Percentiles rank a stretch among this genome's conserved stretches.
Evolutionary conservation across 768 basidiomycete species (phyloP).

Genomic region (Mycena vulgaris): DNA sequence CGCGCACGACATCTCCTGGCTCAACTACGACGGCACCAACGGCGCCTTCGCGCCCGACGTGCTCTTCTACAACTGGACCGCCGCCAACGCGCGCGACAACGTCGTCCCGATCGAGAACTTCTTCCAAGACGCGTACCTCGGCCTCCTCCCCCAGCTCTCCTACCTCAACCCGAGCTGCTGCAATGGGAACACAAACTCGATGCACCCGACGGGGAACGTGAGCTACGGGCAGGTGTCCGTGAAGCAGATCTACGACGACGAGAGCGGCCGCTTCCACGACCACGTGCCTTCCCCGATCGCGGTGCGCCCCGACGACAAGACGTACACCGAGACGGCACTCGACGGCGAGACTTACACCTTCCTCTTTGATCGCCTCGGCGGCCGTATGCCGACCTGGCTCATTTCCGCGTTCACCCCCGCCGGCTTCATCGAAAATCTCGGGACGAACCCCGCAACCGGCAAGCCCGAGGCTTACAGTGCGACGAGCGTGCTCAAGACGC

Average conservation of each 20-base stretch:
- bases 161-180: conserved; percentile 48
- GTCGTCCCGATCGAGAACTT: conserved; percentile 44
- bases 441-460: conserved; percentile 41
- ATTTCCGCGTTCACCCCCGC: conserved; percentile 43
- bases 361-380: conserved; percentile 47
- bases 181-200: conserved; percentile 37
- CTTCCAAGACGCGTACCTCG: no score
- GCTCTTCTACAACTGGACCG: conserved; percentile 44
- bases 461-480: conserved; percentile 36
- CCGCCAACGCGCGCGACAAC: conserved; percentile 38
- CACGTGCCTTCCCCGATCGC: conserved; percentile 51
- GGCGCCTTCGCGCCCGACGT: conserved; percentile 41
- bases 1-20: conserved; percentile 44
- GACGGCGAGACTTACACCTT: conserved; percentile 43
- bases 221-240: conserved; percentile 46
- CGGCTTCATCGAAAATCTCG: conserved; percentile 43
- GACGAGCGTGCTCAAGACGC: conserved; percentile 39
- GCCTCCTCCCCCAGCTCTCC: conserved; percentile 44
- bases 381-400: conserved; percentile 46
- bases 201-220: conserved; percentile 46
- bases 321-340: conserved; percentile 46
- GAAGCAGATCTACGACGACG: conserved; percentile 51
- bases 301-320: conserved; percentile 44
- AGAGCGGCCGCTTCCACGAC: conserved; percentile 51
- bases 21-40: conserved; percentile 46